Percentiles rank a stretch among this genome's conserved stretches.
Evolutionary conservation across 495 filamentous ascomycete genomes (phyloP).

Genomic region (Jackrogersella minutella): DNA sequence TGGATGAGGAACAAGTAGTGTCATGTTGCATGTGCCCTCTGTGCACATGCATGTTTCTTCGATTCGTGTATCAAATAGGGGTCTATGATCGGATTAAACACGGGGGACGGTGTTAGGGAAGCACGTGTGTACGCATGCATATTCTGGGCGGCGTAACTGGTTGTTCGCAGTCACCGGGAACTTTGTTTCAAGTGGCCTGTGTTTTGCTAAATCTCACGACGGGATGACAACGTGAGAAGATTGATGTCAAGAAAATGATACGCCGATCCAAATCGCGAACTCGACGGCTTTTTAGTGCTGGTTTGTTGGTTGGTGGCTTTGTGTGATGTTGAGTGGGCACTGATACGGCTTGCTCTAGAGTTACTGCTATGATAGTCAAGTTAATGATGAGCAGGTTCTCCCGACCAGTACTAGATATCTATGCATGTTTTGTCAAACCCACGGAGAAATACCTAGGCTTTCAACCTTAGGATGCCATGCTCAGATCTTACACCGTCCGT

Average conservation of each 20-base stretch:
- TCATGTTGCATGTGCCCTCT: background rate
- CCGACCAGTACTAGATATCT: too few relatives aligned
- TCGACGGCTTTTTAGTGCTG: background rate
- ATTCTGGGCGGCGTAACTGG: conserved; percentile 23
- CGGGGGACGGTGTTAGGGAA: conserved; percentile 15
- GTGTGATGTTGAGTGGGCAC: too few relatives aligned
- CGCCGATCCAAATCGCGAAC: conserved; percentile 6
- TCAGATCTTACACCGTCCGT: background rate
- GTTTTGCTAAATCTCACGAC: conserved; percentile 24
- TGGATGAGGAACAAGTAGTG: background rate
- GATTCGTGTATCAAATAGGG: conserved; percentile 33
- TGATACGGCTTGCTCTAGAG: background rate
- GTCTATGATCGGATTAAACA: conserved; percentile 4
- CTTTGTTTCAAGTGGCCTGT: conserved; percentile 5
- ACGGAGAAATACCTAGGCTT: too few relatives aligned
- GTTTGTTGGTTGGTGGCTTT: too few relatives aligned
- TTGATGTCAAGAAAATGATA: conserved; percentile 29
- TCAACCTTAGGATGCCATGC: too few relatives aligned
- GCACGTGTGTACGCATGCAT: conserved; percentile 17
- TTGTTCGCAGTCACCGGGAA: background rate
- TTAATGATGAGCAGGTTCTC: too few relatives aligned
- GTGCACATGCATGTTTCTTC: conserved; percentile 1
- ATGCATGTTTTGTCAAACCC: too few relatives aligned
- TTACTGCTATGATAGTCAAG: too few relatives aligned
- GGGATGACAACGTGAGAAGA: conserved; percentile 25